Evolutionary conservation across 1,284 basidiomycete genomes (phyloP).

Genomic region (Coriolopsis trogii): DNA sequence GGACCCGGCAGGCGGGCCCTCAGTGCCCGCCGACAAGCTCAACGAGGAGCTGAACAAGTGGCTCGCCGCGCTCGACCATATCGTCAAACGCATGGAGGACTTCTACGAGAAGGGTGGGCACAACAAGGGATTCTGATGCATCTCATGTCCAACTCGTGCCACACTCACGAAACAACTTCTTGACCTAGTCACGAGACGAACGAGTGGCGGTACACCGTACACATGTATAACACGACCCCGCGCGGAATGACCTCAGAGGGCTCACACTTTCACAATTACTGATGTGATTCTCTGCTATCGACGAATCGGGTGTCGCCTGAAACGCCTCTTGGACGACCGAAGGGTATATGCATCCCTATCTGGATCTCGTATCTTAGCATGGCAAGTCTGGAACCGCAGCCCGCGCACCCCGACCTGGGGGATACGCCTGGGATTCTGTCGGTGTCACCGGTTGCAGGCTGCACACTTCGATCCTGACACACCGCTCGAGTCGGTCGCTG

Average conservation of each 20-base stretch:
- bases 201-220: background rate
- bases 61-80: constrained; percentile 69
- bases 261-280: no score
- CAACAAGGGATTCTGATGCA: constrained; percentile 51
- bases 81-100: constrained; percentile 70
- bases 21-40: constrained; percentile 67
- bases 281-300: constrained; percentile 4
- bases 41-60: constrained; percentile 71
- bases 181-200: background rate
- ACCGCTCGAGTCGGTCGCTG: no score
- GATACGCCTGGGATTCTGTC: no score
- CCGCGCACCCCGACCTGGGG: no score
- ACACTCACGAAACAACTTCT: background rate
- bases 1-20: constrained; percentile 57
- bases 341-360: no score
- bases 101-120: constrained; percentile 69
- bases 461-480: no score
- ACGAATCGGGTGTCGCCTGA: constrained; percentile 2
- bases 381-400: no score
- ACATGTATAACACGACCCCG: constrained; percentile 22
- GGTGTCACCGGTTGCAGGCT: no score
- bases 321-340: no score
- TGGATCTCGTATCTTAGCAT: no score
- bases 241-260: no score
- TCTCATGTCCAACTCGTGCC: constrained; percentile 1